Conservation (phyloP, 495 filamentous ascomycete species). For the Xylaria acuta region DNA sequence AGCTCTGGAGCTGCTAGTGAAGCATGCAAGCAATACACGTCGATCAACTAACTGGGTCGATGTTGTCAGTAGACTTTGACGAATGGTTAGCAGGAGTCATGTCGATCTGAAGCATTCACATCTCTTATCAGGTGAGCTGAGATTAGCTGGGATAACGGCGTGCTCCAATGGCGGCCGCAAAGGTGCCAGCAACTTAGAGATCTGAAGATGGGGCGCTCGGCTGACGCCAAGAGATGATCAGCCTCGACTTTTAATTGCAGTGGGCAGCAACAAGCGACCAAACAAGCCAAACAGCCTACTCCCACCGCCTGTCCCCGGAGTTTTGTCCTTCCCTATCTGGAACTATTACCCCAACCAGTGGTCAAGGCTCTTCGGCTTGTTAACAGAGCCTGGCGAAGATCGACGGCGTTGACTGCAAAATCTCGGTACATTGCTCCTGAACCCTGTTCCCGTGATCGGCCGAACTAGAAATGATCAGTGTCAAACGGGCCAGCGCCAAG, state of each 20-base stretch:
- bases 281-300: constrained; percentile 1
- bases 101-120: constrained; percentile 14
- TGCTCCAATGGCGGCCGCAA: constrained; percentile 9
- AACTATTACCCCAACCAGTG: constrained; percentile 14
- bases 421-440: background rate
- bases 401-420: background rate
- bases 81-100: background rate
- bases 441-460: constrained; percentile 18
- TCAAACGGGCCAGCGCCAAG: constrained; percentile 18
- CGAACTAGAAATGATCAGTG: constrained; percentile 22
- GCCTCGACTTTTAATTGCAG: constrained; percentile 20
- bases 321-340: constrained; percentile 19
- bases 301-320: background rate
- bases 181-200: constrained; percentile 4
- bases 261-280: constrained; percentile 13
- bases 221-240: constrained; percentile 27
- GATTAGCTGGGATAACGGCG: constrained; percentile 8
- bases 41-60: constrained; percentile 2
- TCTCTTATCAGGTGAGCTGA: constrained; percentile 23
- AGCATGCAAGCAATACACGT: constrained; percentile 12
- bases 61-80: background rate
- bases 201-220: constrained; percentile 12
- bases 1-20: background rate
- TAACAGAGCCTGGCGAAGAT: constrained; percentile 16
- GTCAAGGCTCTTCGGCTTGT: constrained; percentile 9